Evolutionary conservation across 2,329 filamentous ascomycete genomes (phyloP), one percentile per base, ranked within the genome.

Genomic region (Penicillium sp.): DNA sequence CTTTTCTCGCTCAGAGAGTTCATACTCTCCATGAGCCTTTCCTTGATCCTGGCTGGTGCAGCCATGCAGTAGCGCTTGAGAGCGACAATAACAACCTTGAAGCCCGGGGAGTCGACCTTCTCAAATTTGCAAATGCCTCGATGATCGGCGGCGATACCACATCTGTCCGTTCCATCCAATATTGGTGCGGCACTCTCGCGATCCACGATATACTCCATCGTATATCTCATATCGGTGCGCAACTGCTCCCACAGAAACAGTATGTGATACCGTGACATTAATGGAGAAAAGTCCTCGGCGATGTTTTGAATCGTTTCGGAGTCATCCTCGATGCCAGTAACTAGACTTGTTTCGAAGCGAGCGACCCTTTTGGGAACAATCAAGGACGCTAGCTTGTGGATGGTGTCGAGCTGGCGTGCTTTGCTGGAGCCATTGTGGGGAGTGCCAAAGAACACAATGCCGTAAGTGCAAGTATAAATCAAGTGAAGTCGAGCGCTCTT

Each of bases 261-360:
- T 32, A 76, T 66, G 26, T 63, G 61, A 55, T 75, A 74, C 34
- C 63, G 61, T 44, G 64, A 60, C 67, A 75, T 73, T 49, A 74
- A 40, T 4, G 73, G 70, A 7, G 61, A 64, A 53, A 75, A 76
- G 41, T 71, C 61, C 54, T 72, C 71, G 5, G 67, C 73, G 57
- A 76, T 71, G 44, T 73, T 70, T 57, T 74, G 69, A 13, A 76
- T 59, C 23, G 66, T 67, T 48, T 76, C 71, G 7, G 73, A 76
- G 18, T 70, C 76, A 52, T 77, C 74, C 54, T 80, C 74, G n/a
- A 86, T 70, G 1, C 80, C 82, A 63, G 76, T 78, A 7, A 84
- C 74, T 34, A 87, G 69, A 0, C 80, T 79, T 9, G 81, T 59
- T 32, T 70, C 62, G 29, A 65, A 61, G 18, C 66, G 50, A 2